Percentiles rank a stretch among this genome's conserved stretches.
phyloP scores from a whole-genome alignment of 2,329 filamentous ascomycete species.

The Zopfia rhizophila region DNA sequence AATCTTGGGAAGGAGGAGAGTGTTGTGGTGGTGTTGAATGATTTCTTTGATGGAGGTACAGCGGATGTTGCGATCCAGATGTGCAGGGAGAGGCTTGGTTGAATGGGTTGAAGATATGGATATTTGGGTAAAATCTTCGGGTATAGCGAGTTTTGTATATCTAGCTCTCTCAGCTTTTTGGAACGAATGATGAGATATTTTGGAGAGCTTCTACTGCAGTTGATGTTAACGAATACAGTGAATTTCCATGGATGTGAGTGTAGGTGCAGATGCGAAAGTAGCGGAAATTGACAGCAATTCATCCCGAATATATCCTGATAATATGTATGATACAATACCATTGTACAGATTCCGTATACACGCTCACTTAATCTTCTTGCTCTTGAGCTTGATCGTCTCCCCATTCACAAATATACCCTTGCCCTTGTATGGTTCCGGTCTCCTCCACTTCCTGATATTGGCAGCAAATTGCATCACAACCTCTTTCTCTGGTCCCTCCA shows the following conservation, averaged over 20 bases:
- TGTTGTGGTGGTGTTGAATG: conserved; percentile 61
- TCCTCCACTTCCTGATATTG: conserved; percentile 85
- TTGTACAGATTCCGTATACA: no score
- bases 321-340: no score
- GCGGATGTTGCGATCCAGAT: conserved; percentile 58
- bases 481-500: conserved; percentile 89
- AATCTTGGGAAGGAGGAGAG: conserved; percentile 53
- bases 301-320: no score
- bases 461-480: conserved; percentile 92
- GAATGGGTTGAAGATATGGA: conserved; percentile 1
- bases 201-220: no score
- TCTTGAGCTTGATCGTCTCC: conserved; percentile 97
- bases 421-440: conserved; percentile 97
- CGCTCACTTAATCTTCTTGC: conserved; percentile 73
- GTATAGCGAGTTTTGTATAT: not conserved
- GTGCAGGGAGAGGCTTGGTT: conserved; percentile 51
- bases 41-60: conserved; percentile 63
- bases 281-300: no score
- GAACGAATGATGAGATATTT: no score
- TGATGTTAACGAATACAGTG: no score
- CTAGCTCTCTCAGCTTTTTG: no score
- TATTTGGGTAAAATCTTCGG: conserved; percentile 6
- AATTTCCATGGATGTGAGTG: no score
- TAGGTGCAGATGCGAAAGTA: no score
- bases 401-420: conserved; percentile 99